phyloP scores from a whole-genome alignment of 495 filamentous ascomycete genomes.

The Evernia prunastri region DNA sequence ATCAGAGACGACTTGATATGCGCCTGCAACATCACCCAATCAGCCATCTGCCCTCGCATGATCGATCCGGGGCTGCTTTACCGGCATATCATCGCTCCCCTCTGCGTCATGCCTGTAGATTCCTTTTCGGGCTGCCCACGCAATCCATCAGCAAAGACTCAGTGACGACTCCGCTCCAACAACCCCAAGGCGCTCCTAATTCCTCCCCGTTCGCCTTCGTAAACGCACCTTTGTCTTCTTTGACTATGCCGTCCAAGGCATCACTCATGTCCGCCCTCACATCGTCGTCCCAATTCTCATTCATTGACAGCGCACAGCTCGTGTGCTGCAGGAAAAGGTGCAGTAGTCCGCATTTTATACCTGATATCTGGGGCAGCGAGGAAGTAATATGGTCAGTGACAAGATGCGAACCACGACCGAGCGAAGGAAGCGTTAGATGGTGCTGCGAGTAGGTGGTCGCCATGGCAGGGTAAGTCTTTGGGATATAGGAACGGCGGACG shows the following conservation, averaged over 20 bases:
- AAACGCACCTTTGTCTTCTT: constrained; percentile 51
- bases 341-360: constrained; percentile 79
- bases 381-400: constrained; percentile 66
- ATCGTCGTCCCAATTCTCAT: constrained; percentile 91
- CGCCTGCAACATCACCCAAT: constrained; percentile 41
- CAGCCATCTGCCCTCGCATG: constrained; percentile 17
- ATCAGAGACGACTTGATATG: constrained; percentile 89
- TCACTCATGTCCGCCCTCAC: constrained; percentile 86
- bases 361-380: constrained; percentile 61
- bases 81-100: constrained; percentile 85
- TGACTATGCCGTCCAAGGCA: constrained; percentile 81
- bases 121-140: constrained; percentile 45
- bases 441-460: constrained; percentile 27
- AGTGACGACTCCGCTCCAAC: not conserved
- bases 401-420: constrained; percentile 79
- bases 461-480: constrained; percentile 34
- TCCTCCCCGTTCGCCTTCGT: not conserved
- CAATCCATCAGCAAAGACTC: not conserved
- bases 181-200: not conserved
- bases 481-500: constrained; percentile 8
- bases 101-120: constrained; percentile 87
- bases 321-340: constrained; percentile 91
- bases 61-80: constrained; percentile 29
- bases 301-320: constrained; percentile 73
- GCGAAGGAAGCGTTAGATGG: constrained; percentile 63